A percentile compares a stretch with the other conserved stretches of the same genome.
Evolutionary conservation across 2,329 filamentous ascomycete genomes (phyloP).

Genomic region (Seiridium unicorne): DNA sequence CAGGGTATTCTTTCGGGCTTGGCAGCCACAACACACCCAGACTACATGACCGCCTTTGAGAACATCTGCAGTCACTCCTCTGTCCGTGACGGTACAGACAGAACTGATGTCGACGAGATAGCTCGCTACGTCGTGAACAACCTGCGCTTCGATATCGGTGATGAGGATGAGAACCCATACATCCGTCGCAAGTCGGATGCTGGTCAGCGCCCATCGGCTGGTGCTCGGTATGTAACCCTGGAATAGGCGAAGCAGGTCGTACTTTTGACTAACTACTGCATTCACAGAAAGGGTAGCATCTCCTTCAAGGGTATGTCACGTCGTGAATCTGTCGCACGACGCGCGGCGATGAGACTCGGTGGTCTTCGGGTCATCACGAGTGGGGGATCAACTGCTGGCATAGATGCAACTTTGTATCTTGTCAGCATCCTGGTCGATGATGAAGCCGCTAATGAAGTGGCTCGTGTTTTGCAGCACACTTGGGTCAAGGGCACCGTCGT

Average conservation of each 20-base stretch:
- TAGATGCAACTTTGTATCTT: conserved; percentile 83
- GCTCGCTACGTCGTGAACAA: conserved; percentile 88
- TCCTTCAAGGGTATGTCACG: conserved; percentile 74
- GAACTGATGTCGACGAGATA: conserved; percentile 80
- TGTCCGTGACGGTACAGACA: conserved; percentile 67
- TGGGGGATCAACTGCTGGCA: conserved; percentile 74
- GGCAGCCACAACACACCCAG: conserved; percentile 79
- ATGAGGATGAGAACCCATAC: conserved; percentile 81
- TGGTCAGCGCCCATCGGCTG: conserved; percentile 55
- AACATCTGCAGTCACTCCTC: conserved; percentile 75
- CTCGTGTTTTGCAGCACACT: conserved; percentile 73
- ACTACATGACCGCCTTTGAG: conserved; percentile 78
- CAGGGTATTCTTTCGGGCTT: conserved; percentile 76
- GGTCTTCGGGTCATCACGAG: conserved; percentile 74
- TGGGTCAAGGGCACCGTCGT: conserved; percentile 86
- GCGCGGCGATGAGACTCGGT: conserved; percentile 71
- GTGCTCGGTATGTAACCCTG: conserved; percentile 50
- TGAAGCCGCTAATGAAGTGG: conserved; percentile 73
- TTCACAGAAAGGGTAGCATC: conserved; percentile 74
- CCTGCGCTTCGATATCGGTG: conserved; percentile 79
- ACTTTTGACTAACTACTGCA: conserved; percentile 5
- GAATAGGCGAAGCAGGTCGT: background rate
- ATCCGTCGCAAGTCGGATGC: conserved; percentile 72
- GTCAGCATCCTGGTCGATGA: conserved; percentile 80
- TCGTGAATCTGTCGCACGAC: conserved; percentile 77